phyloP scores from a whole-genome alignment of 2,329 filamentous ascomycete species.

The Diaporthe ampelina region DNA sequence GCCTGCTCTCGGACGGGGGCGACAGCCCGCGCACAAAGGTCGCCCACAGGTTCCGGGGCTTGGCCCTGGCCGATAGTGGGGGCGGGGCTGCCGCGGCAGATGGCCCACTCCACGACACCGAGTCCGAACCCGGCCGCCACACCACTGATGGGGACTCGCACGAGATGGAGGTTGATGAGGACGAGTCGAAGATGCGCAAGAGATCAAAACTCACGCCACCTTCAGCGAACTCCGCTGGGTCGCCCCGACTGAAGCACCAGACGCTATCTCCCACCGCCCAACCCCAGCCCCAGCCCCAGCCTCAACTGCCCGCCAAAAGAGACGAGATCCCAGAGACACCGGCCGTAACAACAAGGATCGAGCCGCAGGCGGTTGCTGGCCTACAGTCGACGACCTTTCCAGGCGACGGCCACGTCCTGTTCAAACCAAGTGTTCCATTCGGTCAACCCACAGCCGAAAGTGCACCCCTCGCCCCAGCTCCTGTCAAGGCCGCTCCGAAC shows the following conservation, averaged over 20 bases:
- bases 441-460: not conserved
- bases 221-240: not conserved
- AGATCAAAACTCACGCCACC: constrained; percentile 33
- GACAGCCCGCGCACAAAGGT: constrained; percentile 67
- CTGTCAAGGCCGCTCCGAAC: constrained; percentile 32
- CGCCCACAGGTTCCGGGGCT: constrained; percentile 65
- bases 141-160: not conserved
- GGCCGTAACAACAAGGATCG: not conserved
- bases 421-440: not conserved
- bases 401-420: not conserved
- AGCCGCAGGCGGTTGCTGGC: not conserved
- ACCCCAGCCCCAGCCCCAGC: not conserved
- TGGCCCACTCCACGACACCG: constrained; percentile 30
- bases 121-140: constrained; percentile 23
- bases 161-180: constrained; percentile 34
- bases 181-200: constrained; percentile 44
- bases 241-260: not conserved
- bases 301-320: constrained; percentile 36
- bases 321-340: constrained; percentile 44
- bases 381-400: not conserved
- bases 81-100: constrained; percentile 56
- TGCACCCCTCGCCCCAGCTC: not conserved
- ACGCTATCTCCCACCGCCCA: not conserved
- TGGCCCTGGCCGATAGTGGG: constrained; percentile 60
- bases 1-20: constrained; percentile 58